These are phyloP conservation scores for Calonectria pauciramosa DNA, from an alignment of 2,329 filamentous ascomycete genomes.

Conservation along the genomic window DNA sequence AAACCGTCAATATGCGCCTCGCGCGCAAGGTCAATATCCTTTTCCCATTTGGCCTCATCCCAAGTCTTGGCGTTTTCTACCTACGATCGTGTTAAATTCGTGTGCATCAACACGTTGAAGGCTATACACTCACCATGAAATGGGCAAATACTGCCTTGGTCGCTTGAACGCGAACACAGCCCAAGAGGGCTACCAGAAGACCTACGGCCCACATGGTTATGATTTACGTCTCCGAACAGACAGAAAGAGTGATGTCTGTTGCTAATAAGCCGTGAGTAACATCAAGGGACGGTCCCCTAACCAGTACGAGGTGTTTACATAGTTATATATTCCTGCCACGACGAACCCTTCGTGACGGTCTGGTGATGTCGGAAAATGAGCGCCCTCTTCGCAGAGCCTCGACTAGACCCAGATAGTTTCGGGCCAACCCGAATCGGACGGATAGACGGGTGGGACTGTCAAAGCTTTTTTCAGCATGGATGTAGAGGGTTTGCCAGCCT, in stretches of 20 bases:
- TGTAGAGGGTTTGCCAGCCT: not conserved
- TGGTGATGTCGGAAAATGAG: not conserved
- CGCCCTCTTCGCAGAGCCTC: not conserved
- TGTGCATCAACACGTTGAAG: too few relatives aligned
- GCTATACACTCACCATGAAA: not conserved
- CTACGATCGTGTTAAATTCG: not conserved
- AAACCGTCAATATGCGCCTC: conserved; percentile 13
- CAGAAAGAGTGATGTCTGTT: not conserved
- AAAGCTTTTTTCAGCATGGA: not conserved
- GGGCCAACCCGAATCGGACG: not conserved
- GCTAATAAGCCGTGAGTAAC: not conserved
- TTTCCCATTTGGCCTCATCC: conserved; percentile 12
- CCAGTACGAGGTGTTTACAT: not conserved
- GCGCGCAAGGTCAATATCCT: conserved; percentile 6
- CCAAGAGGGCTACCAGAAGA: not conserved
- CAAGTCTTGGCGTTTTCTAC: conserved; percentile 16
- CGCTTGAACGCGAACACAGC: not conserved
- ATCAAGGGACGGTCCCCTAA: not conserved
- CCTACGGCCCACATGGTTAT: not conserved
- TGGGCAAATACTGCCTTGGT: conserved; percentile 1
- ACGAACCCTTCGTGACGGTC: not conserved
- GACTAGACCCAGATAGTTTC: not conserved
- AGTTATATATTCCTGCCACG: not conserved
- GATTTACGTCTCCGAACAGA: not conserved
- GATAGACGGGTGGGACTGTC: not conserved